Base-by-base conservation (phyloP, 805 yeast genomes). In the Jamesozyma hellenica region DNA sequence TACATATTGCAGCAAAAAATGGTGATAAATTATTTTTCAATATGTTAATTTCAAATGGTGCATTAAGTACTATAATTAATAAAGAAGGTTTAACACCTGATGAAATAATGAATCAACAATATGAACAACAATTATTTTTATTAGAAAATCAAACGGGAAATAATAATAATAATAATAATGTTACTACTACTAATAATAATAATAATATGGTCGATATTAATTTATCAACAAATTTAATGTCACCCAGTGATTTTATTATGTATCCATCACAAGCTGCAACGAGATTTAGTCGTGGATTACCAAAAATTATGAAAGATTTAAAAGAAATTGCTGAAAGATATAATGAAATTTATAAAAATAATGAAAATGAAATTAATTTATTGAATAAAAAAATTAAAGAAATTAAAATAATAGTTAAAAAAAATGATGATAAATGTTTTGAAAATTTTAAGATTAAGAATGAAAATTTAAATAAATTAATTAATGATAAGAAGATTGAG, bases 1-100 rank as follows among this genome's bases (percentile, higher is more conserved):
- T 94, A 33, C 98, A 92, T 57, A 62, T 85, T 44, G 83, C 77
- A 46, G 94, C 87, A 49, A 72, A 66, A 17, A 75, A 77, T 49
- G 94, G 94, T 9, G 88, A 85, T 50, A 80, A 48, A 31, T 32
- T 39, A 4, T 59, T 59, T 42, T 59, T 51, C 38, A 50, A 53
- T 27, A 52, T 51, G 4, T 40, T 59, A 12, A 34, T 55, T 0
- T 43, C 48, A 14, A 53, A 50, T 41, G 62, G 63, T 10, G 60
- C 60, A 3, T 43, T 56, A 27, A 75, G 42, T 52, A 76, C 49
- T 67, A 75, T 56, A 72, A 70, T 52, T 74, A 77, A 58, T 28
- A 55, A 54, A 34, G 49, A 53, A n/a, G 53, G 53, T 4, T 13
- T 46, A 28, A 56, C 59, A 5, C 50, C 62, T 3, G 50, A 52